Evolutionary conservation across 2,329 filamentous ascomycete species (phyloP).

Genomic region (Beauveria australis): DNA sequence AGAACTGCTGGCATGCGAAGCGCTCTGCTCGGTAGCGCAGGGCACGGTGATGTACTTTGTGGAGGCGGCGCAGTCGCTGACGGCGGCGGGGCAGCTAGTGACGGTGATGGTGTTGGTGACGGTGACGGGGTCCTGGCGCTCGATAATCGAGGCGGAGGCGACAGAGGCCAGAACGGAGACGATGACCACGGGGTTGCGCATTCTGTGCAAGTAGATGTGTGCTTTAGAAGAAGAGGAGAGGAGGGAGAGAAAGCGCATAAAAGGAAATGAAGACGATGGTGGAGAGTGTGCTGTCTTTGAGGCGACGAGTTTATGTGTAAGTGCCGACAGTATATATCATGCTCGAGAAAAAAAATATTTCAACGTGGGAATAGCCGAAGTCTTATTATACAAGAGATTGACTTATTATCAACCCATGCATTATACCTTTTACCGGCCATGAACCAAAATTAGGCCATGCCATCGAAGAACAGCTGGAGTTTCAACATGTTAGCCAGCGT

Average conservation of each 20-base stretch:
- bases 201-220: not conserved
- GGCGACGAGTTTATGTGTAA: not conserved
- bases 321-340: not conserved
- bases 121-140: not conserved
- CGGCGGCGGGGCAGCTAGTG: slow-evolving; percentile 8
- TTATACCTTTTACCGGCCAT: not conserved
- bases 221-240: not conserved
- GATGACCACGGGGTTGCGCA: slow-evolving; percentile 3
- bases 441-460: not conserved
- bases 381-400: not conserved
- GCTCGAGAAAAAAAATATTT: not conserved
- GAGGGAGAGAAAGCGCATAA: too few relatives aligned
- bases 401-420: not conserved
- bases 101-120: slow-evolving; percentile 2
- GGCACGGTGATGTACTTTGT: slow-evolving; percentile 7
- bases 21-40: not conserved
- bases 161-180: not conserved
- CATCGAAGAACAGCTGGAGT: not conserved
- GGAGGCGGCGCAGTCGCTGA: not conserved
- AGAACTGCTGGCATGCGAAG: not conserved
- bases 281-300: not conserved
- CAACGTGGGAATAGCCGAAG: not conserved
- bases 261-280: not conserved
- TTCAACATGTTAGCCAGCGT: not conserved
- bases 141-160: slow-evolving; percentile 1